Evolutionary conservation across 2,329 filamentous ascomycete genomes (phyloP).

Genomic region (Fusarium phyllophilum): DNA sequence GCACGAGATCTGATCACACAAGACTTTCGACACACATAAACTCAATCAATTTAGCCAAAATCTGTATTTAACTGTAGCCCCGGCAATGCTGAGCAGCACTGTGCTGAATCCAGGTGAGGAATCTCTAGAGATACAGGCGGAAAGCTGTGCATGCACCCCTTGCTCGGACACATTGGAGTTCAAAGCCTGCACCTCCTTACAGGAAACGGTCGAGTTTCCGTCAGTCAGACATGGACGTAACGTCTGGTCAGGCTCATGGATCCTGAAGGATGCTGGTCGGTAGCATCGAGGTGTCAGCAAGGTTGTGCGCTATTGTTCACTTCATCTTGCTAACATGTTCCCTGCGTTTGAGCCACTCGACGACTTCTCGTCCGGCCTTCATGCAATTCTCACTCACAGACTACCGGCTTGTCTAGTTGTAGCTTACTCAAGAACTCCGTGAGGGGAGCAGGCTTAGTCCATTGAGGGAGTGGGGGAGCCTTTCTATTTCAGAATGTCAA

Average conservation of each 20-base stretch:
- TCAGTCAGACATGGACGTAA: neutral
- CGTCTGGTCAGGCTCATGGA: neutral
- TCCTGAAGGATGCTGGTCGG: neutral
- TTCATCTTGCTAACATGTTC: neutral
- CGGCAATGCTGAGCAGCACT: accelerated
- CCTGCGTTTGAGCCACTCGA: accelerated
- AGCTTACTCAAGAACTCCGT: neutral
- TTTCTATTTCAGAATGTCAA: too few relatives aligned
- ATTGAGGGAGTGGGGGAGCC: too few relatives aligned
- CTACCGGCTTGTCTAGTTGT: neutral
- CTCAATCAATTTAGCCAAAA: neutral
- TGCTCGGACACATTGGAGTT: too few relatives aligned
- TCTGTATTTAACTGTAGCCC: accelerated
- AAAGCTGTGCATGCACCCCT: neutral
- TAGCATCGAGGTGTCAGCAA: neutral
- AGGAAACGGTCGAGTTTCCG: accelerated
- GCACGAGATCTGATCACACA: too few relatives aligned
- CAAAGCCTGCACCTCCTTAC: neutral
- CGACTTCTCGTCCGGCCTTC: accelerated
- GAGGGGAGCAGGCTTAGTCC: accelerated
- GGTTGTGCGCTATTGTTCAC: too few relatives aligned
- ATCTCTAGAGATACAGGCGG: neutral
- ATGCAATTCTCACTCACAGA: neutral
- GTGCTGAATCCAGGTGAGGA: too few relatives aligned
- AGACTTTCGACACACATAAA: too few relatives aligned